Base-by-base conservation (phyloP, 176 grass and related monocot species). In the Bolboschoenus planiculmis region DNA sequence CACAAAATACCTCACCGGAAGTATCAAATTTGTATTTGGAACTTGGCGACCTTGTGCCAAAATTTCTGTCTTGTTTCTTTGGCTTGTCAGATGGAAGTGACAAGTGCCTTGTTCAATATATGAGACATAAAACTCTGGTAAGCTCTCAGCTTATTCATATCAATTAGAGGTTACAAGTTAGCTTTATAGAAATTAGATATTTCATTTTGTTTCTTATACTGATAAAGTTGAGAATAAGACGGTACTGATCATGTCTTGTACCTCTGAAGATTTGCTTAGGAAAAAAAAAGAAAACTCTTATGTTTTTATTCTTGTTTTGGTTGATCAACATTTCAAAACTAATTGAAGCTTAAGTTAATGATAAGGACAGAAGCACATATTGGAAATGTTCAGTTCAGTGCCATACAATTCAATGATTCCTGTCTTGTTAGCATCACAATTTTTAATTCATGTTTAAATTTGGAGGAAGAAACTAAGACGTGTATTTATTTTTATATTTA, bases 51-150 rank as follows among this genome's bases (percentile, higher is more conserved):
- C 80, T 90, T 66, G 51, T 98, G 85, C 89, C 88, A 55, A 90
- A 79, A 26, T 81, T 98, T 85, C 64, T 75, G 63, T 65, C 62
- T 63, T 83, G 59, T 29, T 91, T 98, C 61, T 66, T 46, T 54
- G 83, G 91, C 40, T 85, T 90, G 46, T 81, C 61, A 39, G 55
- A 81, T 80, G 71, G 37, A 71, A 36, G 40, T 37, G 82, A 78
- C 23, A 84, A 63, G 79, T 47, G 68, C 62, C 86, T 95, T 76
- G 80, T 79, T 81, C 77, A 84, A 23, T 95, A 95, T 78, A 86
- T 86, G 61, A 91, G 79, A 70, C 92, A 98, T 50, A 98, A 98
- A 90, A 79, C 84, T 50, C 62, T 94, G 85, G 92, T 93, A 88
- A 77, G 48, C 62, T 68, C 86, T 33, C 23, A 39, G 42, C 14